Percentiles rank a stretch among this genome's conserved stretches.
Conservation (phyloP, 1,284 basidiomycete genomes). For the Puccinia polysora region DNA sequence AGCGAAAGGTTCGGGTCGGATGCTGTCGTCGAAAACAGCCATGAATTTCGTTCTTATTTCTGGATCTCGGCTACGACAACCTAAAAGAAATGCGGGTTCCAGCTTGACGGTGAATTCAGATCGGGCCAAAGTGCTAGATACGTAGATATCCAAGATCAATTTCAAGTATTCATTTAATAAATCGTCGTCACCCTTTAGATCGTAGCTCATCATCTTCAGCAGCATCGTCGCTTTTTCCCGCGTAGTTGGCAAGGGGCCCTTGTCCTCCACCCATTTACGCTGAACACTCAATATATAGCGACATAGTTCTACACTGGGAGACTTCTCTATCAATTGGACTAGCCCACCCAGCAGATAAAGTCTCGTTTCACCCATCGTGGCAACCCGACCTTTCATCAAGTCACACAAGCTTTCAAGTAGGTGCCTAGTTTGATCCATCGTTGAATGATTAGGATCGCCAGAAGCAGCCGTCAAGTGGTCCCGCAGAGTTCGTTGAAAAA, state of each 20-base stretch:
- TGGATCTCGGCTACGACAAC: conserved; percentile 78
- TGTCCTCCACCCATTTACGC: conserved; percentile 80
- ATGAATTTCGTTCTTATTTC: conserved; percentile 79
- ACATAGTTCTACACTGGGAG: conserved; percentile 74
- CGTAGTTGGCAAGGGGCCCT: conserved; percentile 73
- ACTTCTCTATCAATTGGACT: conserved; percentile 82
- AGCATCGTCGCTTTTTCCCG: conserved; percentile 91
- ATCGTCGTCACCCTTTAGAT: conserved; percentile 64
- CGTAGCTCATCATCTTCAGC: conserved; percentile 84
- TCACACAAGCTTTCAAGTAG: conserved; percentile 59
- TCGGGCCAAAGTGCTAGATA: conserved; percentile 73
- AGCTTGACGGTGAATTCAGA: conserved; percentile 91
- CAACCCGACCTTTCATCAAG: conserved; percentile 58
- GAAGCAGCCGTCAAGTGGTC: conserved; percentile 69
- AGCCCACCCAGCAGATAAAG: conserved; percentile 69
- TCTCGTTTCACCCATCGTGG: conserved; percentile 58
- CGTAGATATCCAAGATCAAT: conserved; percentile 91
- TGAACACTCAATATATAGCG: conserved; percentile 81
- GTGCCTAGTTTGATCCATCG: conserved; percentile 49
- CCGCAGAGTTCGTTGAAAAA: conserved; percentile 78
- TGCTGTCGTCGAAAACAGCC: conserved; percentile 81
- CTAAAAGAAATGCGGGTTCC: conserved; percentile 88
- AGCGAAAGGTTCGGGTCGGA: conserved; percentile 73
- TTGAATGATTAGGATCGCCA: conserved; percentile 51
- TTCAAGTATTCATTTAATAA: conserved; percentile 82